Conservation (phyloP, 306 rosid species). For the Astragalus glycyphyllos region DNA sequence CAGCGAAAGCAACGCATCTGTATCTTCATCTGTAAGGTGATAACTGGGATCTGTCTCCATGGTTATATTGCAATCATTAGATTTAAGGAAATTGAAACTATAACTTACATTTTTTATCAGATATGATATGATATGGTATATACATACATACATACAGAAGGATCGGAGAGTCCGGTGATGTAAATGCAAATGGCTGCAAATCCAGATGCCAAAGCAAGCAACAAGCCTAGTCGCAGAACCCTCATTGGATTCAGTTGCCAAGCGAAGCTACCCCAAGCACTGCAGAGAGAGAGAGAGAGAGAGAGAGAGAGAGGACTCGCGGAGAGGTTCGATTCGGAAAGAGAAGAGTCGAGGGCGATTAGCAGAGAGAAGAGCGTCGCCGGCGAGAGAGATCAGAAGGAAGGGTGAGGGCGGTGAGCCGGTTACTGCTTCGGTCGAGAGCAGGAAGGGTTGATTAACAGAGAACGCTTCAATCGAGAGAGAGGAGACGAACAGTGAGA, state of each 20-base stretch:
- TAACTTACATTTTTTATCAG: not conserved
- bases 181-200: conserved; percentile 55
- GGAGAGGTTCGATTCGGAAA: no score
- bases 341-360: no score
- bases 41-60: conserved; percentile 50
- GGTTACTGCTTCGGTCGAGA: no score
- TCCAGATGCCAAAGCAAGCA: conserved; percentile 55
- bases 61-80: conserved; percentile 23
- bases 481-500: no score
- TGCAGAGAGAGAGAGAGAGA: conserved; percentile 4
- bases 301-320: no score
- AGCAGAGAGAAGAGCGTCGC: no score
- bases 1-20: conserved; percentile 68
- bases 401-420: no score
- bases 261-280: conserved; percentile 7
- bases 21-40: conserved; percentile 68
- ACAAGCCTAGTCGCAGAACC: conserved; percentile 51
- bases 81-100: not conserved
- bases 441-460: no score
- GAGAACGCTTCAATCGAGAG: no score
- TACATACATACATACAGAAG: conserved; percentile 58
- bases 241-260: conserved; percentile 42
- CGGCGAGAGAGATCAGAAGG: no score
- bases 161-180: conserved; percentile 54
- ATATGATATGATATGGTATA: not conserved